These are phyloP conservation scores for Nothophaeocryptopus gaeumannii DNA, from an alignment of 2,329 filamentous ascomycete genomes.

Conservation along the genomic window DNA sequence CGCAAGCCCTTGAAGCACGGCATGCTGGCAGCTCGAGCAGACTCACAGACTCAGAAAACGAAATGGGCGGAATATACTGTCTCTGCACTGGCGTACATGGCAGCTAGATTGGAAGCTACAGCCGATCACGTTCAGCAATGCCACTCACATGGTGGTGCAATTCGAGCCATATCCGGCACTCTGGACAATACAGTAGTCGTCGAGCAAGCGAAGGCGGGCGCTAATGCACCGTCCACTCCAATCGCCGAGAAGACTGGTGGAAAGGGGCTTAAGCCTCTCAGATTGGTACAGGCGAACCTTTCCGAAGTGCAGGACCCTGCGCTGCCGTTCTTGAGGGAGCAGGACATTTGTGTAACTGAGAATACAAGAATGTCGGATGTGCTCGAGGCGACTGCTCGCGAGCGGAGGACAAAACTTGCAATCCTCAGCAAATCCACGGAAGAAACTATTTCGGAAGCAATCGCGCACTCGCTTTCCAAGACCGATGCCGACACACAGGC, in stretches of 20 bases:
- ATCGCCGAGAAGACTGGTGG: constrained; percentile 22
- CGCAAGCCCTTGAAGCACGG: constrained; percentile 57
- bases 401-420: constrained; percentile 36
- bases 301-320: constrained; percentile 32
- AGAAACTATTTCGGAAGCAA: constrained; percentile 31
- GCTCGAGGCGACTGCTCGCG: constrained; percentile 31
- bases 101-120: constrained; percentile 30
- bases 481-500: constrained; percentile 39
- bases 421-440: constrained; percentile 37
- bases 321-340: constrained; percentile 28
- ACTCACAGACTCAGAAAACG: constrained; percentile 35
- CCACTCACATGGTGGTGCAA: constrained; percentile 26
- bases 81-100: constrained; percentile 43
- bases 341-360: constrained; percentile 29
- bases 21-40: constrained; percentile 37
- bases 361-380: constrained; percentile 21
- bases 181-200: constrained; percentile 19
- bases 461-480: constrained; percentile 38
- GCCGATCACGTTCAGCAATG: constrained; percentile 29
- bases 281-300: constrained; percentile 32
- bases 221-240: constrained; percentile 26
- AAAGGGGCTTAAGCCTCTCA: constrained; percentile 32
- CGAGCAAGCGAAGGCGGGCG: constrained; percentile 10
- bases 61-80: constrained; percentile 46
- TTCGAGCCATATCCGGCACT: constrained; percentile 24